These are phyloP conservation scores for Rhipidocladum racemiflorum DNA, from an alignment of 176 grass and related monocot genomes.

Conservation along the genomic window DNA sequence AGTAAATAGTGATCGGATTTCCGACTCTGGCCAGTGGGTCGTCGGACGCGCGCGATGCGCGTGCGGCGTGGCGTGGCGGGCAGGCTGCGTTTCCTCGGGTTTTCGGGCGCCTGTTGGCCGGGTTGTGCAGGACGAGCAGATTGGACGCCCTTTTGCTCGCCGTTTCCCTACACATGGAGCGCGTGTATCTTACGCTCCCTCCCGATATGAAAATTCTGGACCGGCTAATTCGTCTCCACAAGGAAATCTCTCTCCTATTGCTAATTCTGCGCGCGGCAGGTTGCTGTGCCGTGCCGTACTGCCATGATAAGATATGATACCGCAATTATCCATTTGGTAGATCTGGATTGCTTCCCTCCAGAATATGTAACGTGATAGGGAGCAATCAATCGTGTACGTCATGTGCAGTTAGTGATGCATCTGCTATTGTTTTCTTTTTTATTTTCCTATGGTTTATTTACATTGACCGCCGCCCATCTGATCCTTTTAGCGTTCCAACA, in stretches of 20 bases:
- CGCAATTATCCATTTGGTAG: slow-evolving; percentile 22
- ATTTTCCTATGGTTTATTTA: not conserved
- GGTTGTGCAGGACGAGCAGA: too few relatives aligned
- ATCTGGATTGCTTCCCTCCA: slow-evolving; percentile 17
- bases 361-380: not conserved
- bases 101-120: not conserved
- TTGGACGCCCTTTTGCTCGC: not conserved
- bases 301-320: slow-evolving; percentile 26
- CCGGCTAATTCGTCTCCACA: not conserved
- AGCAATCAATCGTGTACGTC: not conserved
- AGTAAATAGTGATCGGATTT: too few relatives aligned
- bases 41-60: too few relatives aligned
- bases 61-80: not conserved
- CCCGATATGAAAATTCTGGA: not conserved
- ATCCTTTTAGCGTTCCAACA: not conserved
- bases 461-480: not conserved
- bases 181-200: not conserved
- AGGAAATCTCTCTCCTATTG: not conserved
- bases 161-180: not conserved
- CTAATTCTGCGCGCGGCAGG: too few relatives aligned
- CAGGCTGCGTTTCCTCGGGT: not conserved
- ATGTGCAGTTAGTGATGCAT: slow-evolving; percentile 33
- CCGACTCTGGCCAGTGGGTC: too few relatives aligned
- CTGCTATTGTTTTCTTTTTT: not conserved
- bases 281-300: not conserved